Evolutionary conservation across 2,329 filamentous ascomycete species (phyloP), one percentile per base, ranked within the genome.

Genomic region (Colletotrichum sublineola): DNA sequence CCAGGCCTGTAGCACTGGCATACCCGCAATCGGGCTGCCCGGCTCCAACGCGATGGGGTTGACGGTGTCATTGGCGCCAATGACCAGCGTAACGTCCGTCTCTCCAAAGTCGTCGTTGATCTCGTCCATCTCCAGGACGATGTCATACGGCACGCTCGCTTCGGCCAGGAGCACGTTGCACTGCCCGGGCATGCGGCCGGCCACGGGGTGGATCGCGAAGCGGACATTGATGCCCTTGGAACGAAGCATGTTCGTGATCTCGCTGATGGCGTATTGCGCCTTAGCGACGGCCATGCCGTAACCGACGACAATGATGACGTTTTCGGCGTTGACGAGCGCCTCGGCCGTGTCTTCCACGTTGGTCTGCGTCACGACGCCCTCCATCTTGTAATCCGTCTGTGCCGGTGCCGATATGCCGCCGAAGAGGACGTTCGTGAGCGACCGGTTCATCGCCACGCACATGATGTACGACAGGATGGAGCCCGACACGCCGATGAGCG

Each of bases 261-360:
- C 93, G 5, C 93, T 92, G 64, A 97, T 94, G 31, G 94, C 94
- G 79, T 97, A 97, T 81, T 97, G 95, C 3, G 95, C 94, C 82
- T 97, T 97, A 11, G 95, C 94, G 1, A 97, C 94, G 0, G 95
- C 95, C 95, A 97, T 97, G 64, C 95, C 95, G 77, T 97, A 97
- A 1, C 95, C 95, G 6, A 97, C 94, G 1, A 96, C 91, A 66
- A 97, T 95, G 77, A 97, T 96, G 68, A 97, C 94, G 58, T 88
- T 95, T 78, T 97, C 94, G 0, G 94, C 92, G 73, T 92, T 92
- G 20, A 90, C 84, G 3, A 97, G 86, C 0, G 90, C 87, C 38
- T 97, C 94, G 1, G 93, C 93, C 0, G 93, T 92, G 58, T 97
- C 94, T 24, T 97, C 94, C 1, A 96, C 87, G 4, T 88, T 93